A percentile compares a stretch with the other conserved stretches of the same genome.
Evolutionary conservation across 1,284 basidiomycete genomes (phyloP).

Genomic region (Ganoderma lingzhi): DNA sequence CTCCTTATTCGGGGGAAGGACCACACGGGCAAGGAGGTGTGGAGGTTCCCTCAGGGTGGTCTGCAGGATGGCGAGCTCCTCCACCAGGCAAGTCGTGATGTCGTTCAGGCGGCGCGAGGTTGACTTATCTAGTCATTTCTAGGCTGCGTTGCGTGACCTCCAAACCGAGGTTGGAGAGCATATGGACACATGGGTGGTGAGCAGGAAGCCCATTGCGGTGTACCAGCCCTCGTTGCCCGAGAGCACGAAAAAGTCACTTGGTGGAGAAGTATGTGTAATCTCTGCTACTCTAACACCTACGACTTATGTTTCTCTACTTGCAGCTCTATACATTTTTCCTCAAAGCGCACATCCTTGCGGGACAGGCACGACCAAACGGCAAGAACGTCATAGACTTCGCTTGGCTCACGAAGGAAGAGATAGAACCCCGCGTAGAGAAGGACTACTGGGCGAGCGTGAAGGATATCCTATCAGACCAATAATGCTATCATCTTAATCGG

Average conservation of each 20-base stretch:
- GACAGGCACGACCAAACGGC: constrained; percentile 68
- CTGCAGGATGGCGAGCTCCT: constrained; percentile 71
- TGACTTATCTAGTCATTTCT: neutral
- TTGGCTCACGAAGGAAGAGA: constrained; percentile 92
- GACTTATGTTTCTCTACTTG: neutral
- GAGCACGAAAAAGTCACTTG: constrained; percentile 22
- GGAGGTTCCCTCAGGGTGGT: constrained; percentile 84
- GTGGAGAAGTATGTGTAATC: constrained; percentile 35
- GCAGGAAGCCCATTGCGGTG: constrained; percentile 77
- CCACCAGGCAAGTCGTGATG: constrained; percentile 61
- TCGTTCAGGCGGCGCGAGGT: no score
- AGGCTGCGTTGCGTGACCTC: constrained; percentile 79
- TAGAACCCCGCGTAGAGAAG: constrained; percentile 66
- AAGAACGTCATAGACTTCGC: constrained; percentile 77
- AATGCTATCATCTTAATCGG: constrained; percentile 37
- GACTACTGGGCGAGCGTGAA: constrained; percentile 82
- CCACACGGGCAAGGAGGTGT: constrained; percentile 60
- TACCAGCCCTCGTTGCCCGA: constrained; percentile 55
- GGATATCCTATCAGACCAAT: constrained; percentile 82
- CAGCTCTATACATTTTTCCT: constrained; percentile 70
- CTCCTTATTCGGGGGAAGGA: constrained; percentile 72
- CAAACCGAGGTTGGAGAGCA: constrained; percentile 70
- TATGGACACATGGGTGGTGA: constrained; percentile 87
- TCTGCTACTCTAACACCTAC: neutral
- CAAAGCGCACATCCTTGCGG: constrained; percentile 85